These are phyloP conservation scores for Amphirosellinia nigrospora DNA, from an alignment of 495 filamentous ascomycete species.

Conservation along the genomic window DNA sequence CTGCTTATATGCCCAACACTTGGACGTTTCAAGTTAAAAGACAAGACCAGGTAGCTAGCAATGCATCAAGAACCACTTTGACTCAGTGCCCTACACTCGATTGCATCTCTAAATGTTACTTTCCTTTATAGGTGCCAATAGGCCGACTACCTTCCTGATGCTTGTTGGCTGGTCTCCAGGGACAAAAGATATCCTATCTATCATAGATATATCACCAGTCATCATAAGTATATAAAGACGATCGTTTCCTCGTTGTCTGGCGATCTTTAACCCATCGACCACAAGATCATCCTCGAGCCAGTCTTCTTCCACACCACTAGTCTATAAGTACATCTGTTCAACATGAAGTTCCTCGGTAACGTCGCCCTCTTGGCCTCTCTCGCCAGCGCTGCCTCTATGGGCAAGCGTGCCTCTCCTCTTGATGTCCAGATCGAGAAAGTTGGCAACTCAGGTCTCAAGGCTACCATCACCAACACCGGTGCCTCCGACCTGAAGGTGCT, in stretches of 20 bases:
- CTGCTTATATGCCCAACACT: constrained; percentile 3
- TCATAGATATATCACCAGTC: not conserved
- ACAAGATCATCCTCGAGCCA: constrained; percentile 20
- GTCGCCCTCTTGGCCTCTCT: constrained; percentile 51
- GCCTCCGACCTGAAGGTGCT: constrained; percentile 61
- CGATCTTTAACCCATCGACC: constrained; percentile 23
- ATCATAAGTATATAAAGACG: constrained; percentile 20
- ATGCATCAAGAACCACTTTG: constrained; percentile 16
- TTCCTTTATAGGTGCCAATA: constrained; percentile 25
- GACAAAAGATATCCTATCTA: constrained; percentile 20
- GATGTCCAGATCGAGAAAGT: constrained; percentile 59
- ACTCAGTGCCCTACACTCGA: not conserved
- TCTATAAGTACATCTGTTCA: constrained; percentile 24
- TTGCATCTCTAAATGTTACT: constrained; percentile 22
- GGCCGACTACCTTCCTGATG: constrained; percentile 28
- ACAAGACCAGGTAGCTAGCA: constrained; percentile 2
- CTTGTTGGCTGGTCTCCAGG: not conserved
- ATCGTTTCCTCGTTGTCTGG: constrained; percentile 16
- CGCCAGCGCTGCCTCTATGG: constrained; percentile 50
- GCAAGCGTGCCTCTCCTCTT: constrained; percentile 52
- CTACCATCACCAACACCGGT: constrained; percentile 66
- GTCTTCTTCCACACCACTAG: not conserved
- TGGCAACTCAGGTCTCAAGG: constrained; percentile 63
- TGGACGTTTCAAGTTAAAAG: constrained; percentile 14
- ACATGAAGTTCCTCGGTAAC: constrained; percentile 47